Base-by-base conservation (phyloP, 192 early-diverging fungal species). In the Coemansia sp. region DNA sequence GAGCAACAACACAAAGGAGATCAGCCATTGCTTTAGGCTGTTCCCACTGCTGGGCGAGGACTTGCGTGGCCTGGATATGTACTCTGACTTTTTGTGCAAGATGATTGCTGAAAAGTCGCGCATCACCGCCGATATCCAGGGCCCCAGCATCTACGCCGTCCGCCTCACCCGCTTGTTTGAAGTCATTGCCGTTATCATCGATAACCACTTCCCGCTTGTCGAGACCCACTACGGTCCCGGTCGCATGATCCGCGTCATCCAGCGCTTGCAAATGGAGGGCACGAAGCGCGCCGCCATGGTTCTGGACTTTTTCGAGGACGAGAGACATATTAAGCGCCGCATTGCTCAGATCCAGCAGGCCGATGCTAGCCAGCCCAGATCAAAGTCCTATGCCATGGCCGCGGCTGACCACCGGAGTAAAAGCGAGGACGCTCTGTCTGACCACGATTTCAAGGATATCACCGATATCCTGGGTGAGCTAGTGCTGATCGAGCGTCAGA, bases 121-220 rank as follows among this genome's bases (percentile, higher is more conserved):
- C n/a, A n/a, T 76, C 18, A 16, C 64, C 1, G 53, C 48, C 35
- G 63, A 66, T 7, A 47, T 58, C 14, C 47, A 43, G 3, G 69
- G 13, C 53, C 13, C 53, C 33, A 76, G 66, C 26, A 83, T 90
- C 35, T 95, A 88, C 72, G 93, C 92, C 6, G 85, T 91, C 41
- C 83, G 90, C 10, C 61, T 97, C n/a, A 95, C 90, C 12, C 68
- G 85, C 21, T 71, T 99, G 45, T 99, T 95, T 76, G 97, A 99
- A 77, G 86, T 86, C 10, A 88, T 94, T 56, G 95, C 95, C 2
- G 76, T 86, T 4, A 84, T 94, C n/a, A 84, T 98, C 36, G 93
- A 97, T 75, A 88, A 90, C 62, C 93, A 97, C 65, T 89, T 94
- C 55, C 85, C 89, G 6, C 82, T 95, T 2, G 89, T 99, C 3